Conservation (phyloP, 129 eudicot species). For the Flaveria sonorensis region DNA sequence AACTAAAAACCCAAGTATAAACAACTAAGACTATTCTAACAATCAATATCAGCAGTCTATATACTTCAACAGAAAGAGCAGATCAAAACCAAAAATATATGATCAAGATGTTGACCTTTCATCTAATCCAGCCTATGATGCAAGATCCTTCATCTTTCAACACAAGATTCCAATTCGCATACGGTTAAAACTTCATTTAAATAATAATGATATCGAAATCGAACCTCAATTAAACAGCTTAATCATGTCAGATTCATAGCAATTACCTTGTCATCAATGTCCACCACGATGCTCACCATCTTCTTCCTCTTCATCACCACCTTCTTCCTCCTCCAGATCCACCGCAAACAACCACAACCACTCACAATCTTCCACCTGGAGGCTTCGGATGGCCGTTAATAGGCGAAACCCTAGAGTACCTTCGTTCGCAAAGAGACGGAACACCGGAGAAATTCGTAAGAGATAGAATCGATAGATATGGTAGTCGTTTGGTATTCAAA, state of each 20-base stretch:
- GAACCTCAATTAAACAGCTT: neutral
- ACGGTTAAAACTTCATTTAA: neutral
- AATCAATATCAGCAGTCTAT: too few relatives aligned
- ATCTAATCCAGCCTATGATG: neutral
- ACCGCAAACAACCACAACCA: neutral
- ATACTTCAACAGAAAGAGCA: too few relatives aligned
- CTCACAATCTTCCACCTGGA: constrained; percentile 25
- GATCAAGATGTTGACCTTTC: constrained; percentile 3
- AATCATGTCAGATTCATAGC: neutral
- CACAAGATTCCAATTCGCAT: neutral
- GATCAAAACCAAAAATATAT: too few relatives aligned
- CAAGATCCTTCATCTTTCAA: neutral
- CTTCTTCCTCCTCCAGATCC: neutral
- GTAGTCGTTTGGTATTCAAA: constrained; percentile 38
- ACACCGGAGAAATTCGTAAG: constrained; percentile 24
- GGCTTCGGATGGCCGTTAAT: constrained; percentile 29
- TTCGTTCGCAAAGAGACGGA: constrained; percentile 7
- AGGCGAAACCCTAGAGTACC: constrained; percentile 19
- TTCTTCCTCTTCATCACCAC: neutral
- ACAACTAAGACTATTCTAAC: too few relatives aligned
- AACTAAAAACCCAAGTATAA: too few relatives aligned
- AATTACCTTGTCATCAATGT: neutral
- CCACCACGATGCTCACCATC: neutral
- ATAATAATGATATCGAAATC: neutral
- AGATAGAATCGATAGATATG: constrained; percentile 34